These are phyloP conservation scores for Trichosporon faecale DNA, from an alignment of 1,284 basidiomycete species.

Conservation along the genomic window DNA sequence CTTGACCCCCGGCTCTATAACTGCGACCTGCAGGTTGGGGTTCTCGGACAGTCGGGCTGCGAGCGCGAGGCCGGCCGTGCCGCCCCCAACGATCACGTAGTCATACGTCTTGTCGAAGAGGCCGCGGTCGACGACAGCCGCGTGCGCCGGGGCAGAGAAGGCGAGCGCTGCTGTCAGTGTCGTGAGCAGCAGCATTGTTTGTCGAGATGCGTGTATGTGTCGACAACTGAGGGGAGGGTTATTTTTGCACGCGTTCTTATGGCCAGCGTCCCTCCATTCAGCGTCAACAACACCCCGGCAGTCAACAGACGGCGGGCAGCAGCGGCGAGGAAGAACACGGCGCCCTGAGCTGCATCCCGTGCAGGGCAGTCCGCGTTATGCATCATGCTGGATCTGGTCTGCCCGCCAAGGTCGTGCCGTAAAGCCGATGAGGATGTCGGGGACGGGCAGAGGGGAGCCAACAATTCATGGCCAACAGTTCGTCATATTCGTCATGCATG, in stretches of 20 bases:
- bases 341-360: neutral
- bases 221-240: too few relatives aligned
- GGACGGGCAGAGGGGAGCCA: neutral
- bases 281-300: neutral
- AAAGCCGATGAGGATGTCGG: neutral
- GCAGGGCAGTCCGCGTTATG: neutral
- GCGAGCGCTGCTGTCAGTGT: neutral
- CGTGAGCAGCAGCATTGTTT: neutral
- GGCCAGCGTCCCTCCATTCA: neutral
- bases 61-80: conserved; percentile 68
- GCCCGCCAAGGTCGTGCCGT: neutral
- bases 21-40: conserved; percentile 62
- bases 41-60: conserved; percentile 68
- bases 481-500: neutral
- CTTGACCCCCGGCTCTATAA: conserved; percentile 63
- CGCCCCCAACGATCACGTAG: conserved; percentile 57
- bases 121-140: neutral
- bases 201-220: neutral
- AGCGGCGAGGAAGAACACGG: neutral
- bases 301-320: neutral
- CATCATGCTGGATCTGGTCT: neutral
- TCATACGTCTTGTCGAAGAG: conserved; percentile 34
- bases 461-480: neutral
- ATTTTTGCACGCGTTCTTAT: too few relatives aligned
- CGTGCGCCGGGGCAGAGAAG: neutral